Evolutionary conservation across 2,329 filamentous ascomycete genomes (phyloP).

Genomic region (Coleophoma eucalyptorum): DNA sequence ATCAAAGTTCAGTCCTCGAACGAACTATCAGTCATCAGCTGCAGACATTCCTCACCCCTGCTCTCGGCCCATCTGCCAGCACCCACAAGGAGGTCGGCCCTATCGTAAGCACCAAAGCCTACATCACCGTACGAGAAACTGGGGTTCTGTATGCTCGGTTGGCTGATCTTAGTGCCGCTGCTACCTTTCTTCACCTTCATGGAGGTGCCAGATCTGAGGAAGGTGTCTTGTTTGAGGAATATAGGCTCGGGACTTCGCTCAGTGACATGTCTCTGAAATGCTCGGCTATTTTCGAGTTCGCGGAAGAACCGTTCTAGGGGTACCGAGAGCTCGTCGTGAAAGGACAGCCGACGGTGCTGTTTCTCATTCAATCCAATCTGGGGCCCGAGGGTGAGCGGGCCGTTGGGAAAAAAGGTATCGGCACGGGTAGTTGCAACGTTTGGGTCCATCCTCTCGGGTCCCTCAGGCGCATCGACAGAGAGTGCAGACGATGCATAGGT

Average conservation of each 20-base stretch:
- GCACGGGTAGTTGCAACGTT: constrained; percentile 3
- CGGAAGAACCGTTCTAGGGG: neutral
- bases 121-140: neutral
- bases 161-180: constrained; percentile 11
- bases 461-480: constrained; percentile 13
- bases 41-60: constrained; percentile 9
- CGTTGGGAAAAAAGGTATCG: neutral
- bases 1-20: constrained; percentile 1
- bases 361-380: constrained; percentile 1
- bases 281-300: neutral
- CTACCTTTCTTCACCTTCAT: constrained; percentile 10
- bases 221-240: neutral
- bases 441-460: constrained; percentile 14
- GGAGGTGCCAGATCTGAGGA: constrained; percentile 3
- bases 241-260: neutral
- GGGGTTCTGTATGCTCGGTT: constrained; percentile 1
- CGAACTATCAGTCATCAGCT: constrained; percentile 4
- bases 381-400: neutral
- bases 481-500: constrained; percentile 10
- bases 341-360: neutral
- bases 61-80: constrained; percentile 14
- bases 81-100: constrained; percentile 5
- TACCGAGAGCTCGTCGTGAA: neutral
- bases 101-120: constrained; percentile 6
- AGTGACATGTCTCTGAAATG: neutral